phyloP scores from a whole-genome alignment of 164 flowering plant species.

The Piper longum region DNA sequence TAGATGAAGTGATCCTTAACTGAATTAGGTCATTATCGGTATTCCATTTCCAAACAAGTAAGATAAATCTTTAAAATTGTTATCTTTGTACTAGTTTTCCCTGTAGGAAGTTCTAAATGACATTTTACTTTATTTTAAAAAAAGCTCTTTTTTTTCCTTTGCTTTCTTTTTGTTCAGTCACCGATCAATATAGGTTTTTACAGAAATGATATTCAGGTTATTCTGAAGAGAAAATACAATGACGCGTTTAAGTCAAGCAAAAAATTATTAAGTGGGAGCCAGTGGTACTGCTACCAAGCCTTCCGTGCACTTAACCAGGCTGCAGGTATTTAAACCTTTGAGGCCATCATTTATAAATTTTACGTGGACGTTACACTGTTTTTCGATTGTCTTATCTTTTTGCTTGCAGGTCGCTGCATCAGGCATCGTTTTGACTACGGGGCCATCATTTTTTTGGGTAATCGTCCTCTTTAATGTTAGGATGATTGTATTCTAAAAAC shows the following conservation, averaged over 20 bases:
- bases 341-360: too few relatives aligned
- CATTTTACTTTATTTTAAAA: not conserved
- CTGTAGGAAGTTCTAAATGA: not conserved
- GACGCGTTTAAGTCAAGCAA: slow-evolving; percentile 59
- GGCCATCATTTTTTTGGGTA: slow-evolving; percentile 82
- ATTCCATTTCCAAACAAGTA: slow-evolving; percentile 93
- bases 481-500: not conserved
- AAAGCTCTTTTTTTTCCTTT: not conserved
- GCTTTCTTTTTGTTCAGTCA: not conserved
- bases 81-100: not conserved
- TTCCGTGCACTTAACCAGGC: slow-evolving; percentile 97
- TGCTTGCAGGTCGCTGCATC: slow-evolving; percentile 75
- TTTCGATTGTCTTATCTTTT: not conserved
- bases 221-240: slow-evolving; percentile 75
- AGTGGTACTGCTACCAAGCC: slow-evolving; percentile 97
- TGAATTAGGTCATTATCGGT: slow-evolving; percentile 68
- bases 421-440: slow-evolving; percentile 88
- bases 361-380: not conserved
- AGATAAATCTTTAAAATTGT: slow-evolving; percentile 9
- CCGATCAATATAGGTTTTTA: not conserved
- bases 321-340: slow-evolving; percentile 36
- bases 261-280: slow-evolving; percentile 65
- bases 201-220: slow-evolving; percentile 78
- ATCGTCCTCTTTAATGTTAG: slow-evolving; percentile 5
- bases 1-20: slow-evolving; percentile 23